phyloP scores from a whole-genome alignment of 2,329 filamentous ascomycete species.

The Penicillium paneum region DNA sequence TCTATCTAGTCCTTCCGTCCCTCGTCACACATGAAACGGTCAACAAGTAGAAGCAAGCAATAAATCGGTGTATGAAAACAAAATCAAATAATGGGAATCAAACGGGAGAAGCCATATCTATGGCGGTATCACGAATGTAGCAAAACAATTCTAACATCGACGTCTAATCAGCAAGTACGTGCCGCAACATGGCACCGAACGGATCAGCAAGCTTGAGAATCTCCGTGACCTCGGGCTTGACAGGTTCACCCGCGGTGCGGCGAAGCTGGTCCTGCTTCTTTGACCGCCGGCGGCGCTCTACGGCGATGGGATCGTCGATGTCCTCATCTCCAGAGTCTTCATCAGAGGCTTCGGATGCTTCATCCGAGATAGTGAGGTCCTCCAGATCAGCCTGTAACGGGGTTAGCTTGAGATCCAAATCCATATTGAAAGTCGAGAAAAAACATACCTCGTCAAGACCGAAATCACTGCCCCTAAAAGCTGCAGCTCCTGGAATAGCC shows the following conservation, averaged over 20 bases:
- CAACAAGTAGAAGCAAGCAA: neutral
- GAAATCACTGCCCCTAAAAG: constrained; percentile 80
- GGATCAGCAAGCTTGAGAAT: constrained; percentile 74
- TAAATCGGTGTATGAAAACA: neutral
- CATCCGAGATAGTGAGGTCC: constrained; percentile 78
- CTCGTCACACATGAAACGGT: neutral
- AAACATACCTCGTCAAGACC: constrained; percentile 70
- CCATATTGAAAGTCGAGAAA: neutral
- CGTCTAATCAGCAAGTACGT: constrained; percentile 69
- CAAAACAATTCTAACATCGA: neutral
- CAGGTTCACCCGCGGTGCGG: constrained; percentile 76
- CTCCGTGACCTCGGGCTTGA: constrained; percentile 75
- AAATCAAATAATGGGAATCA: neutral
- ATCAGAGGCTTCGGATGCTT: constrained; percentile 60
- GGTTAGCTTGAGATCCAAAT: constrained; percentile 13
- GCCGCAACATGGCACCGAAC: constrained; percentile 77
- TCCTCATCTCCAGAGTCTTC: constrained; percentile 74
- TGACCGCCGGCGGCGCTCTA: constrained; percentile 73
- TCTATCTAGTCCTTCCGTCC: neutral
- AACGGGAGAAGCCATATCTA: neutral
- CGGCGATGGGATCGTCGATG: constrained; percentile 74
- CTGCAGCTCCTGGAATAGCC: constrained; percentile 52
- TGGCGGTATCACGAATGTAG: constrained; percentile 4
- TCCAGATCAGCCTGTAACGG: constrained; percentile 64
- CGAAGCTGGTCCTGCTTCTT: constrained; percentile 77